Conservation (phyloP, 305 asterid genomes). For the Rubia peregrina region DNA sequence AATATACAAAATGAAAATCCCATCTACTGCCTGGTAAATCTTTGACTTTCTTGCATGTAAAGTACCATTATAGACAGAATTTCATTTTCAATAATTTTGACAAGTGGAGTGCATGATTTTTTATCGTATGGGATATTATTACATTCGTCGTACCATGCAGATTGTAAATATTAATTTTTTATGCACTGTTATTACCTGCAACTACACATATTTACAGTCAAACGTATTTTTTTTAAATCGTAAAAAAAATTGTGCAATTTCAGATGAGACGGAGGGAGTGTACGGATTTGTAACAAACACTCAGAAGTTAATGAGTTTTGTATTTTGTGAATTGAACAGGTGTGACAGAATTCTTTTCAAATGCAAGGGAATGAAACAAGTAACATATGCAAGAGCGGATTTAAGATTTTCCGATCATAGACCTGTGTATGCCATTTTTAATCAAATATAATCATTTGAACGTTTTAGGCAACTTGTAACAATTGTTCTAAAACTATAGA, state of each 20-base stretch:
- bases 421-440: slow-evolving; percentile 33
- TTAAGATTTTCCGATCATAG: slow-evolving; percentile 73
- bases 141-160: no score
- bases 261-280: no score
- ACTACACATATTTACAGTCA: no score
- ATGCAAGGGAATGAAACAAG: slow-evolving; percentile 7
- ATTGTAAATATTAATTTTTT: no score
- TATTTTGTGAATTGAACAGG: background rate
- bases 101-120: no score
- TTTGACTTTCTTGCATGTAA: background rate
- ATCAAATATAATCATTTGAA: background rate
- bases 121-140: no score
- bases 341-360: background rate
- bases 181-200: no score
- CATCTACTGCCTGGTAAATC: slow-evolving; percentile 6
- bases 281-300: background rate
- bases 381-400: slow-evolving; percentile 52
- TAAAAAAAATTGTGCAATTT: no score
- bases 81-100: no score
- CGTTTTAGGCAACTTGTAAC: background rate
- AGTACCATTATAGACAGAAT: background rate
- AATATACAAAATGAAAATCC: background rate
- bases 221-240: no score
- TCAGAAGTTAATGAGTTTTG: background rate
- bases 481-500: background rate